Base-by-base conservation (phyloP, 768 basidiomycete genomes). In the Neoboletus magnificus region DNA sequence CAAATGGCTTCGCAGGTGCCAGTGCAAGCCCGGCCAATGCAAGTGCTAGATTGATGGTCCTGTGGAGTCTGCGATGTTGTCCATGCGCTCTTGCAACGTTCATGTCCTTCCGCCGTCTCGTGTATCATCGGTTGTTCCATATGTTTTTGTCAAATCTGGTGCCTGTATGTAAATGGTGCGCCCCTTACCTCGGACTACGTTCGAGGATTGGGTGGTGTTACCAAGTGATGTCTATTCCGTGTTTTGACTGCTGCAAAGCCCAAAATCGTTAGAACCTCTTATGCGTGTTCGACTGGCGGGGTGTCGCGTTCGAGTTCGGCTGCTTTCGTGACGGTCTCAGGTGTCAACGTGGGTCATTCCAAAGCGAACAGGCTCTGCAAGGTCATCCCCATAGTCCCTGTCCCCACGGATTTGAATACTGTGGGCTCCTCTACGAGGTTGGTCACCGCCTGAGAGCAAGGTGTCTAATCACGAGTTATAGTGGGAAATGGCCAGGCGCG, bases 1-100 rank as follows among this genome's bases (percentile, higher is more conserved):
- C 11, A 23, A 40, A 15, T 1, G 36, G 11, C 8, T 45, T 18
- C 2, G 18, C 35, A 64, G 63, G 7, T 65, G 63, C 55, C 15
- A 65, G 36, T 64, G 62, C 56, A 55, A 60, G 3, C 5, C 50
- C 13, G 49, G 39, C 15, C 2, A 61, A 33, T 61, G 60, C 60
- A 56, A 61, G 35, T 61, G 60, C n/a, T 60, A 33, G 3, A 47
- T 48, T n/a, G 10, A 27, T 30, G 2, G 23, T 29, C 23, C 23
- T 25, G 18, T 5, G 4, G 16, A 7, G 22, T 25, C 10, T 27
- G 27, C 9, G 36, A 49, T 29, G n/a, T 15, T 22, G 30, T n/a
- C 16, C 35, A 5, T 27, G 18, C 18, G 35, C 30, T 47, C 30
- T 47, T 29, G 27, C 11, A 47, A n/a, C n/a, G 18, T 18, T 12